phyloP scores from a whole-genome alignment of 805 yeast species.

The Wickerhamomyces bisporus region DNA sequence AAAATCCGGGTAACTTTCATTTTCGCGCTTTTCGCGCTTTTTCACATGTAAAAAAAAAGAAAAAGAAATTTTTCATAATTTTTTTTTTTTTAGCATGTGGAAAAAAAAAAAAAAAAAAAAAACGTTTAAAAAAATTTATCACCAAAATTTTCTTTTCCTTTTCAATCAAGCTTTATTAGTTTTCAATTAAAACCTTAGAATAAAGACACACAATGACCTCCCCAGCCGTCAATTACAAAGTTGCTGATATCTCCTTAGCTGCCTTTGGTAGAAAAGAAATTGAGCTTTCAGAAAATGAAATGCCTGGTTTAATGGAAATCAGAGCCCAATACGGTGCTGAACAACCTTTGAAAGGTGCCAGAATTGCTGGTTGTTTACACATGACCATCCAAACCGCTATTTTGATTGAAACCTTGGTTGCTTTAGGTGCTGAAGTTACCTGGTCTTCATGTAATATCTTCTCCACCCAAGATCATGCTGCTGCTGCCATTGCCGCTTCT shows the following conservation, averaged over 20 bases:
- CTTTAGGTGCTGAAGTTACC: slow-evolving; percentile 98
- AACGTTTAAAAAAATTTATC: too few relatives aligned
- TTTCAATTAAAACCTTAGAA: not conserved
- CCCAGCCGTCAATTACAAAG: slow-evolving; percentile 77
- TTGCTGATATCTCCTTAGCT: slow-evolving; percentile 96
- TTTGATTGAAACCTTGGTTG: slow-evolving; percentile 92
- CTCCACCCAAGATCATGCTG: slow-evolving; percentile 99
- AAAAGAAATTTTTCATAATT: not conserved
- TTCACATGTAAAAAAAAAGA: not conserved
- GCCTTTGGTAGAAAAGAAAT: slow-evolving; percentile 99
- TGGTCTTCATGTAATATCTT: slow-evolving; percentile 99
- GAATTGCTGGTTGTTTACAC: slow-evolving; percentile 98
- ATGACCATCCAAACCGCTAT: slow-evolving; percentile 99
- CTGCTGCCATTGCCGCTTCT: slow-evolving; percentile 98
- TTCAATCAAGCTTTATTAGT: not conserved
- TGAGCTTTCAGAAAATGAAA: slow-evolving; percentile 97
- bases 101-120: not conserved
- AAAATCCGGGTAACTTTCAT: not conserved
- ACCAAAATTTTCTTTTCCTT: not conserved
- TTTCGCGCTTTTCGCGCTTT: too few relatives aligned
- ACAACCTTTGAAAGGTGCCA: slow-evolving; percentile 97
- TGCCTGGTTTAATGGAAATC: slow-evolving; percentile 99
- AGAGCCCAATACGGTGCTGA: slow-evolving; percentile 85
- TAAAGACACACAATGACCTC: slow-evolving; percentile 36
- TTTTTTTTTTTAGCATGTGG: not conserved